phyloP scores from a whole-genome alignment of 2,329 filamentous ascomycete species.

The Colletotrichum chrysophilum region DNA sequence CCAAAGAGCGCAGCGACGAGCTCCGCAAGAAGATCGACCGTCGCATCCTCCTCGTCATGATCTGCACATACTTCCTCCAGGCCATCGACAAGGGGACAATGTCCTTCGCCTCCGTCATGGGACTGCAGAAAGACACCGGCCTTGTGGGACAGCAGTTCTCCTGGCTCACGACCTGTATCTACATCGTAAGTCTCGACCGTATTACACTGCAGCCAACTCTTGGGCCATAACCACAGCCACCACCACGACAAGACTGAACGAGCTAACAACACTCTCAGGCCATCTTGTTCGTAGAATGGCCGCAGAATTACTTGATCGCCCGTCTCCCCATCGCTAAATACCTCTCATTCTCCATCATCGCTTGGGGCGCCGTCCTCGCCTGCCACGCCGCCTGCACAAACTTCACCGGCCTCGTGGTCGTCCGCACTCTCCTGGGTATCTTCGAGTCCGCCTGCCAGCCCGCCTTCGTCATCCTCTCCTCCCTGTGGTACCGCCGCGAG shows the following conservation, averaged over 20 bases:
- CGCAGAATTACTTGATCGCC: constrained; percentile 65
- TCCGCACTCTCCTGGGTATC: constrained; percentile 71
- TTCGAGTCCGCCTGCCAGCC: constrained; percentile 76
- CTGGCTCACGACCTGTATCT: constrained; percentile 78
- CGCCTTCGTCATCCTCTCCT: constrained; percentile 68
- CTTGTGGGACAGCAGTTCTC: constrained; percentile 55
- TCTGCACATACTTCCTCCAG: constrained; percentile 76
- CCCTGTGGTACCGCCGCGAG: constrained; percentile 74
- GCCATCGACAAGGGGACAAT: constrained; percentile 72
- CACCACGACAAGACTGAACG: background rate
- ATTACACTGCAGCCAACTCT: background rate
- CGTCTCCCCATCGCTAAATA: constrained; percentile 73
- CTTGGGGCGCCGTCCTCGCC: constrained; percentile 67
- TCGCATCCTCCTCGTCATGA: constrained; percentile 73
- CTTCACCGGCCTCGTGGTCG: constrained; percentile 63
- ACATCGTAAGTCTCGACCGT: constrained; percentile 65
- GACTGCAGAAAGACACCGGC: constrained; percentile 54
- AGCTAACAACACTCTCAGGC: fast-evolving
- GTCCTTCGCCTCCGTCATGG: constrained; percentile 70
- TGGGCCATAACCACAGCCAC: too few species aligned
- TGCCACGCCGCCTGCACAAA: constrained; percentile 65
- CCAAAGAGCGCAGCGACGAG: constrained; percentile 62
- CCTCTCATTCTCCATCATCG: constrained; percentile 61
- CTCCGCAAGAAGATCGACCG: constrained; percentile 71
- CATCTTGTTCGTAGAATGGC: constrained; percentile 48